A percentile compares a stretch with the other conserved stretches of the same genome.
phyloP scores from a whole-genome alignment of 768 basidiomycete genomes.

The Neoboletus brunneissimus region DNA sequence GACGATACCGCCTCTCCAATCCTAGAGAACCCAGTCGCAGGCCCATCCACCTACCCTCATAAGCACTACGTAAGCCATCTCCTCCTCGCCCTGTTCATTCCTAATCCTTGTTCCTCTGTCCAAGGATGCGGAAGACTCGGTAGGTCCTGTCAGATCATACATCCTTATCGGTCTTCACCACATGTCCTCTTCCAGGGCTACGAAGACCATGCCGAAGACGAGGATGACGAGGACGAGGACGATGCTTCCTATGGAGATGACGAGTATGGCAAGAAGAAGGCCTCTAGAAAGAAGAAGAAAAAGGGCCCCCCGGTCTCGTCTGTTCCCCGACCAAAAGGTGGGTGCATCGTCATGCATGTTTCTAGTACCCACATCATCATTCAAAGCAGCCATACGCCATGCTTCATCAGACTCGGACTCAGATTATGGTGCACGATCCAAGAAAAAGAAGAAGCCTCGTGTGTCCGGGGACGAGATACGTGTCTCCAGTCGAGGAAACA shows the following conservation, averaged over 20 bases:
- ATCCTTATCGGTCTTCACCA: slow-evolving; percentile 17
- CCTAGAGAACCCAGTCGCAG: slow-evolving; percentile 37
- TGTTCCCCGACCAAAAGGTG: slow-evolving; percentile 59
- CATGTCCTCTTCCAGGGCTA: slow-evolving; percentile 56
- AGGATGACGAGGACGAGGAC: slow-evolving; percentile 67
- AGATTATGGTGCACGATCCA: slow-evolving; percentile 81
- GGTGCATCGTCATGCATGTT: slow-evolving; percentile 13
- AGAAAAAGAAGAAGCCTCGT: slow-evolving; percentile 75
- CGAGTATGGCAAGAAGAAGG: slow-evolving; percentile 70
- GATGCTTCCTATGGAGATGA: slow-evolving; percentile 80
- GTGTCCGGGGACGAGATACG: slow-evolving; percentile 68
- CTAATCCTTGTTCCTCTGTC: neutral
- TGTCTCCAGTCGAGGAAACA: slow-evolving; percentile 69
- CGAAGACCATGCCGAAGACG: slow-evolving; percentile 49
- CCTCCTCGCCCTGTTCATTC: slow-evolving; percentile 4
- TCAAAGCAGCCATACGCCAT: slow-evolving; percentile 49
- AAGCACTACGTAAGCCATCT: slow-evolving; percentile 57
- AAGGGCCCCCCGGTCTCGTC: slow-evolving; percentile 39
- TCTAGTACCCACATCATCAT: slow-evolving; percentile 7
- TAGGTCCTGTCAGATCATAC: slow-evolving; percentile 12
- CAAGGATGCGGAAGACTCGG: slow-evolving; percentile 35
- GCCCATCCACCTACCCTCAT: slow-evolving; percentile 43
- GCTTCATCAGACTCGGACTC: slow-evolving; percentile 78
- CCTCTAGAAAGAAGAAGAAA: slow-evolving; percentile 66
- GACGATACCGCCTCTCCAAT: slow-evolving; percentile 37